Base-by-base conservation (phyloP, 345 rosid species). In the Sonneratia alba region DNA sequence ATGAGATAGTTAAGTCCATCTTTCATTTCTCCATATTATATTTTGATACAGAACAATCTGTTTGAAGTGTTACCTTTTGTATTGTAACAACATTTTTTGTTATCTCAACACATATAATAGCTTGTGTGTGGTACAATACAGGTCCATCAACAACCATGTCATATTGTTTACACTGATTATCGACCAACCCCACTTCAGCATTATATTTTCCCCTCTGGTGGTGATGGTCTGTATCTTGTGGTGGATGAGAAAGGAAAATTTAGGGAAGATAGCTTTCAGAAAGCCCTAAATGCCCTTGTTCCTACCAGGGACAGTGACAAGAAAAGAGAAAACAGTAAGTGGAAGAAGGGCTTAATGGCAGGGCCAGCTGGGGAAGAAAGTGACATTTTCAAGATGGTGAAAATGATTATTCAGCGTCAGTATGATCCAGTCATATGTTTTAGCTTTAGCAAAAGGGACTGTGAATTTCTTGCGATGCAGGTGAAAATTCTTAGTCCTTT, bases 151-250 rank as follows among this genome's bases (percentile, higher is more conserved):
- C 99, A 92, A 73, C 99, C 99, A 18, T 95, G 99, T 77, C 97
- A 92, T 82, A 95, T 95, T 77, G 97, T 95, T 63, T 95, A 95
- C 82, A 95, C 99, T 7, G 99, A 95, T 81, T 95, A 95, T 85
- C 90, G 98, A 57, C 99, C 99, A 70, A 95, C 99, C 64, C 99
- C 99, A 21, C 97, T 95, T 79, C 97, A 90, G 80, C 99, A 95
- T 78, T 95, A 95, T 76, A 76, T 95, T 71, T 95, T 92, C 75
- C 99, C 98, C 77, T 84, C 98, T 16, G 98, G 99, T 71, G 92
- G 96, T 63, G 92, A 81, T 74, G 99, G 99, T 69, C 85, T 92
- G 45, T 95, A 87, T 81, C 78, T 95, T 81, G 97, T 89, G 69
- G 99, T 95, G 71, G 97, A 92, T 81, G 99, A 92, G 71, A 95